Conservation (phyloP, 441 rosid species). For the Adansonia rubrostipa region DNA sequence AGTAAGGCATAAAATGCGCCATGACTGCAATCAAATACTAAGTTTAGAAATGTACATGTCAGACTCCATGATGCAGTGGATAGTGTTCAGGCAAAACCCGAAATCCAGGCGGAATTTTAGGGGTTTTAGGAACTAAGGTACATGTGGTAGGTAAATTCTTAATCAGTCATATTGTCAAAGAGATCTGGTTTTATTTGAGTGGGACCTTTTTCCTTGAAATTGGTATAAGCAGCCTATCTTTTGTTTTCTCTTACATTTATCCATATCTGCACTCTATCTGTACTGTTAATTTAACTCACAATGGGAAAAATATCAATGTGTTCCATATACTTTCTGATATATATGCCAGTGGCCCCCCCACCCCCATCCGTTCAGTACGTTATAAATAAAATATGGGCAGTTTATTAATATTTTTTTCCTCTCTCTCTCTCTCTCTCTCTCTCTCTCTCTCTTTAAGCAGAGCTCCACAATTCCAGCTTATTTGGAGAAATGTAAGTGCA, state of each 20-base stretch:
- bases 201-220: slow-evolving; percentile 28
- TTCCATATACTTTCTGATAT: background rate
- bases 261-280: background rate
- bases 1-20: background rate
- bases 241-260: slow-evolving; percentile 3
- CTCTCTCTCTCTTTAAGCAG: background rate
- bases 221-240: background rate
- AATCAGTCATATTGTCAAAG: slow-evolving; percentile 25
- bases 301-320: background rate
- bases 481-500: background rate
- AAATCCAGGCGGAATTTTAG: slow-evolving; percentile 15
- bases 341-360: background rate
- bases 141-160: slow-evolving; percentile 20
- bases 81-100: background rate
- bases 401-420: too few relatives aligned
- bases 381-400: too few relatives aligned
- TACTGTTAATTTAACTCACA: background rate
- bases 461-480: slow-evolving; percentile 14
- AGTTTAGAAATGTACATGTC: background rate
- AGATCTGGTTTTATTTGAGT: background rate
- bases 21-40: background rate
- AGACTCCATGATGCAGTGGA: slow-evolving; percentile 3
- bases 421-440: too few relatives aligned
- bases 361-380: background rate
- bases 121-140: slow-evolving; percentile 4